Evolutionary conservation across 352 stramenopile species (phyloP).

Genomic region (Blastocystis sp.): DNA sequence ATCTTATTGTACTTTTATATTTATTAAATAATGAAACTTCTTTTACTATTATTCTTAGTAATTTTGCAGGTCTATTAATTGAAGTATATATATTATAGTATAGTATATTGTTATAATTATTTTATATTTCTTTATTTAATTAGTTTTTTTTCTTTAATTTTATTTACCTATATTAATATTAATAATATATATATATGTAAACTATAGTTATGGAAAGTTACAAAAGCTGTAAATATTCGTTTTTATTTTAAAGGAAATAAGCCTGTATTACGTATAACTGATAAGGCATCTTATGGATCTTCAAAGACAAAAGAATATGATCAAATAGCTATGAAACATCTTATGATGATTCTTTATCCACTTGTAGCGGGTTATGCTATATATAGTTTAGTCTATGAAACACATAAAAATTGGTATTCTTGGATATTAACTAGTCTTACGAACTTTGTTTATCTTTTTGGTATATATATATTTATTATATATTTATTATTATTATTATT

Average conservation of each 20-base stretch:
- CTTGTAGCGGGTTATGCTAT: conserved; percentile 72
- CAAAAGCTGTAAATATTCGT: conserved; percentile 36
- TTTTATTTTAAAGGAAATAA: conserved; percentile 32
- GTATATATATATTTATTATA: not conserved
- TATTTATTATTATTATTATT: too few relatives aligned
- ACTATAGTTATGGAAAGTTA: conserved; percentile 40
- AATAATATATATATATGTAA: not conserved
- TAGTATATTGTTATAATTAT: too few relatives aligned
- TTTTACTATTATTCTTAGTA: conserved; percentile 70
- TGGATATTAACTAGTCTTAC: conserved; percentile 83
- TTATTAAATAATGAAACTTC: conserved; percentile 85
- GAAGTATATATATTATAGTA: too few relatives aligned
- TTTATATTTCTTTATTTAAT: too few relatives aligned
- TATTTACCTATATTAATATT: too few relatives aligned
- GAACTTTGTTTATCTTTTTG: conserved; percentile 87
- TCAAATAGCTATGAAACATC: conserved; percentile 50
- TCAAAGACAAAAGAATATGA: conserved; percentile 55
- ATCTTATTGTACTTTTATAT: conserved; percentile 86
- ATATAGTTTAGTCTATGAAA: conserved; percentile 71
- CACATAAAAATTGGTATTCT: conserved; percentile 84
- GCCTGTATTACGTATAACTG: conserved; percentile 24
- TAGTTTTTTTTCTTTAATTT: too few relatives aligned
- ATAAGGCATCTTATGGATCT: conserved; percentile 33
- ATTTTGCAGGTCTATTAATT: conserved; percentile 47
- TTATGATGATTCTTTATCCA: conserved; percentile 52